Base-by-base conservation (phyloP, 2,329 filamentous ascomycete genomes). In the Cladosporium sp. region DNA sequence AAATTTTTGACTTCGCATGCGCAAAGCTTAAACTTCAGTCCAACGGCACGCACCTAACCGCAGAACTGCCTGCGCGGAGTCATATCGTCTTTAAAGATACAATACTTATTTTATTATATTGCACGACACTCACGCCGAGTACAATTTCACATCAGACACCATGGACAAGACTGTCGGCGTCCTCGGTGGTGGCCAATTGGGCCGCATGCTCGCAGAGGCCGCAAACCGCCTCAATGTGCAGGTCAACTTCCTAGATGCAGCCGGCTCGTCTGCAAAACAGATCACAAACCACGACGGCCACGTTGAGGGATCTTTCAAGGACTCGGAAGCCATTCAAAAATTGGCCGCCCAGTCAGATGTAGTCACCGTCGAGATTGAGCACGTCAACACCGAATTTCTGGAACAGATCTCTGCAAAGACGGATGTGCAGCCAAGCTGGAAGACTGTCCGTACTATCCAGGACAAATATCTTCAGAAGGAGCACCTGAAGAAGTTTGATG, bases 391-490 rank as follows among this genome's bases (percentile, higher is more conserved):
- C n/a, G 77, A 88, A 47, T 85, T 93, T 19, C 78, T 96, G 4
- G 88, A 95, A 69, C 87, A 94, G 64, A 82, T 96, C 51, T 82
- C 80, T 4, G 73, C 76, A 47, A 82, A 84, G 29, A 81, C 85
- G 3, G 71, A 80, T 55, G 73, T 83, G 18, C 69, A 95, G 63
- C 90, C 91, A 1, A 88, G 84, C 53, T 95, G 88, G 86, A 81
- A 82, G 70, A 95, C 91, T 2, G 78, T 97, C 48, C 81, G 88
- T 25, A 83, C 85, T 15, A 95, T 97, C 62, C 92, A 96, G 73
- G 89, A 97, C 73, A 97, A 97, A 73, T 96, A 82, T 66, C 74
- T 82, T 55, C 92, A 97, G 67, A 96, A 97, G 71, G 79, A 86
- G 66, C 85, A 94, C 65, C 76, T 96, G 49, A 72, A 75, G 38